Conservation (phyloP, 768 basidiomycete species). For the Lepiota brunneoincarnata region DNA sequence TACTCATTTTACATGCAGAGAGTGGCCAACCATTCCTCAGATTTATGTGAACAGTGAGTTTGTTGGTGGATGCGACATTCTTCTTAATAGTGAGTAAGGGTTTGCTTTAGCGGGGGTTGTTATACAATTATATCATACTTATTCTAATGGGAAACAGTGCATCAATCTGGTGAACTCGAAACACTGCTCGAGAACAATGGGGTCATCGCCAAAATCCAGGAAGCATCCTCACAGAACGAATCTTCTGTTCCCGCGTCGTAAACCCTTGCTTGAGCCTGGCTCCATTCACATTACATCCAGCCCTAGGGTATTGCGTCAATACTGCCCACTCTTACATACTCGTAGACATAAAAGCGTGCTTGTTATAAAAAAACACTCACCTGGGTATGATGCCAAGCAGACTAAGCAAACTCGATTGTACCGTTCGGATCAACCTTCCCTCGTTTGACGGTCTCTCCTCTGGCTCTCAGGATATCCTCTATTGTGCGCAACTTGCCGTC, state of each 20-base stretch:
- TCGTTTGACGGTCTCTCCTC: constrained; percentile 71
- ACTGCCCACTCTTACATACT: background rate
- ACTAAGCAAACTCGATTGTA: constrained; percentile 51
- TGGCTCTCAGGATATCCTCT: constrained; percentile 75
- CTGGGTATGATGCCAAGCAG: background rate
- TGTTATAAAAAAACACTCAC: background rate
- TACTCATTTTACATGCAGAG: constrained; percentile 42
- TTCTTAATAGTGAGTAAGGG: constrained; percentile 73
- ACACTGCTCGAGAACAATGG: constrained; percentile 69
- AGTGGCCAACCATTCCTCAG: constrained; percentile 98
- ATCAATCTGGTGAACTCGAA: constrained; percentile 93
- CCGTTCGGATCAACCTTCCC: constrained; percentile 48
- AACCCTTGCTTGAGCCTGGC: background rate
- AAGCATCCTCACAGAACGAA: constrained; percentile 13
- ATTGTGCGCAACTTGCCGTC: constrained; percentile 74
- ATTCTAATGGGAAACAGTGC: constrained; percentile 58
- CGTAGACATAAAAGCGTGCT: background rate
- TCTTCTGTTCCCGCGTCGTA: background rate
- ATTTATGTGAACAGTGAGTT: constrained; percentile 95
- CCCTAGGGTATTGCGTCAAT: background rate
- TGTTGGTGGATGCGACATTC: constrained; percentile 94
- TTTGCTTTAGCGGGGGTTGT: background rate
- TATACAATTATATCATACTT: background rate
- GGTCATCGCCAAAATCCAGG: constrained; percentile 56
- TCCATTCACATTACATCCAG: background rate